Conservation (phyloP, 2,329 filamentous ascomycete genomes). For the Fusarium compactum region DNA sequence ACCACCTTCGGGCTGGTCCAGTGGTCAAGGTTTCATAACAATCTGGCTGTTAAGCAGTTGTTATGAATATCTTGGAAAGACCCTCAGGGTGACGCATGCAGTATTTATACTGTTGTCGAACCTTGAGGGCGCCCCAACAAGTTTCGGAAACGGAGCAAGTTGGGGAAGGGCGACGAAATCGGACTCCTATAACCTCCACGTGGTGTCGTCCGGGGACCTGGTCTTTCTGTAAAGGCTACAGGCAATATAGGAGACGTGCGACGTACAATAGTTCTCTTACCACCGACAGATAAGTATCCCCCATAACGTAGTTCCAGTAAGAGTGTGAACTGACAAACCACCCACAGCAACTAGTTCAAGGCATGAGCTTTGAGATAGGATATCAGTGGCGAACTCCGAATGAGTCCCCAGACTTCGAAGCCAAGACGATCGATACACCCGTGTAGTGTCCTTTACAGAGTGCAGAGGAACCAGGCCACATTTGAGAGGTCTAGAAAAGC, state of each 20-base stretch:
- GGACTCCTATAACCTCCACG: not conserved
- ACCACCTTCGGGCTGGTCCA: not conserved
- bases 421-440: not conserved
- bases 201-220: conserved; percentile 1
- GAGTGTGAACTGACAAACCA: not conserved
- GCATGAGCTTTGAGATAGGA: not conserved
- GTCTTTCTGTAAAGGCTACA: not conserved
- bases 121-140: not conserved
- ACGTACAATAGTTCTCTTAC: not conserved
- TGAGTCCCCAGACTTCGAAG: not conserved
- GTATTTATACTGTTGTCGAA: not conserved
- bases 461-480: not conserved
- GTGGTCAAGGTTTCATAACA: not conserved
- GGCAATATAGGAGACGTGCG: not conserved
- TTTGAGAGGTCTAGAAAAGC: not conserved
- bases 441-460: not conserved
- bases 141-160: not conserved
- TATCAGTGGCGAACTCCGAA: not conserved
- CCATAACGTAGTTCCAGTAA: not conserved
- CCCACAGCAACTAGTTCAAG: not conserved
- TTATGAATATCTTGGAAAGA: not conserved
- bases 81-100: not conserved
- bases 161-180: not conserved
- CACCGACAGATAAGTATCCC: not conserved
- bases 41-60: not conserved